These are phyloP conservation scores for Kwoniella sp. DNA, from an alignment of 768 basidiomycete genomes.

Conservation along the genomic window DNA sequence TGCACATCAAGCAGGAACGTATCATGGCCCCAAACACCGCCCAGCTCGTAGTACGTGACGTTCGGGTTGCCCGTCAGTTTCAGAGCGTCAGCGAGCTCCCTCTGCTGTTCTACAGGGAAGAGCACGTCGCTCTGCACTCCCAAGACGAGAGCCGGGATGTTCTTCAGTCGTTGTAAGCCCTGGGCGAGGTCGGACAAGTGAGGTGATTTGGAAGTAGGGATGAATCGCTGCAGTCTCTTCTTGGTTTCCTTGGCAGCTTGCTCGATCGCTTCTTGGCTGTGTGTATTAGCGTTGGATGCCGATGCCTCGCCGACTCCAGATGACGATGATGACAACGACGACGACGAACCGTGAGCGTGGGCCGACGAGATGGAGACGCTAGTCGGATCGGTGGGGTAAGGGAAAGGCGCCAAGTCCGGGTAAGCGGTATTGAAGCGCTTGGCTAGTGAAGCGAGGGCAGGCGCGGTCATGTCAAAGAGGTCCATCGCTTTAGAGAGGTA, in stretches of 20 bases:
- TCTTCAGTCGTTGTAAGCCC: constrained; percentile 72
- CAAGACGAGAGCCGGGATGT: constrained; percentile 80
- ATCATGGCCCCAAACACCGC: constrained; percentile 99
- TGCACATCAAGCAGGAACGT: constrained; percentile 92
- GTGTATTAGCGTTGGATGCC: neutral
- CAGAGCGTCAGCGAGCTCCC: constrained; percentile 89
- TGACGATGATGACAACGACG: neutral
- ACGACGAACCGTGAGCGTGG: constrained; percentile 53
- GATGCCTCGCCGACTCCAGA: neutral
- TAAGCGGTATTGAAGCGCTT: constrained; percentile 48
- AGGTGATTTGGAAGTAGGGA: constrained; percentile 61
- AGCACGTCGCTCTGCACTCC: constrained; percentile 97
- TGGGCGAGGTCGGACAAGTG: constrained; percentile 74
- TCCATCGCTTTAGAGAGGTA: constrained; percentile 99
- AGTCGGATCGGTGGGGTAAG: constrained; percentile 46
- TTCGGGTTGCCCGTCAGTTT: constrained; percentile 82
- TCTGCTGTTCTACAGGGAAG: constrained; percentile 95
- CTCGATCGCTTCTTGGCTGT: constrained; percentile 5
- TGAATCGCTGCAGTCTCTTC: constrained; percentile 52
- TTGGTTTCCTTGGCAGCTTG: constrained; percentile 21
- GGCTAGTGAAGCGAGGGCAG: constrained; percentile 70
- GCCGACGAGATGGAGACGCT: constrained; percentile 39
- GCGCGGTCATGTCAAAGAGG: constrained; percentile 88
- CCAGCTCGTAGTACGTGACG: constrained; percentile 95
- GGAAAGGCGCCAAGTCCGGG: constrained; percentile 48